Conservation (phyloP, 495 filamentous ascomycete species). For the Pyrenula massariospora region DNA sequence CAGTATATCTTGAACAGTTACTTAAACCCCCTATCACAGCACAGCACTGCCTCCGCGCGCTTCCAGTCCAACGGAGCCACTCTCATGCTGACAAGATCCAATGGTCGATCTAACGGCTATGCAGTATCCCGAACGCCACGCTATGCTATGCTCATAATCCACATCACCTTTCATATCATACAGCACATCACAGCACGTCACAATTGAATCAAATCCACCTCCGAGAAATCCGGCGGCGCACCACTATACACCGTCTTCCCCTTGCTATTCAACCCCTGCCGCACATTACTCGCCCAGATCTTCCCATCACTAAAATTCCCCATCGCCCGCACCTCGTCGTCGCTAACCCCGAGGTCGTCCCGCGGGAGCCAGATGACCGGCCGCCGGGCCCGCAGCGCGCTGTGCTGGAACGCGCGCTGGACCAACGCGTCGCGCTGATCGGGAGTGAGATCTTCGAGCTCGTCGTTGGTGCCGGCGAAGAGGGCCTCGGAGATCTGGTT, state of each 20-base stretch:
- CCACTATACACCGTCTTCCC: slow-evolving; percentile 75
- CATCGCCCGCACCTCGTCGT: slow-evolving; percentile 79
- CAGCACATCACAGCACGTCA: too few relatives aligned
- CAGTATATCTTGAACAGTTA: too few relatives aligned
- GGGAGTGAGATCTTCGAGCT: slow-evolving; percentile 87
- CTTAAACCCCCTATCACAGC: too few relatives aligned
- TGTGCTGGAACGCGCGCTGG: slow-evolving; percentile 81
- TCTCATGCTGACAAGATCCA: too few relatives aligned
- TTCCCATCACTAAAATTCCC: slow-evolving; percentile 56
- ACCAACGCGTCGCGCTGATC: slow-evolving; percentile 83
- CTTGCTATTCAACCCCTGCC: slow-evolving; percentile 74
- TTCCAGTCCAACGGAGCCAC: too few relatives aligned
- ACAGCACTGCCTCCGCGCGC: too few relatives aligned
- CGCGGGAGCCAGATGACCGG: slow-evolving; percentile 92
- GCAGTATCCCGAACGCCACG: too few relatives aligned
- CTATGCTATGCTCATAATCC: too few relatives aligned
- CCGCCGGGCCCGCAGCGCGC: slow-evolving; percentile 70
- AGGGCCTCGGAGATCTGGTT: slow-evolving; percentile 59
- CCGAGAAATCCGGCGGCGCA: slow-evolving; percentile 85
- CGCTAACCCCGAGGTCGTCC: slow-evolving; percentile 80
- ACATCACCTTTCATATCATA: too few relatives aligned
- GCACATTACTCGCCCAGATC: slow-evolving; percentile 92
- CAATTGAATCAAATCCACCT: slow-evolving; percentile 78
- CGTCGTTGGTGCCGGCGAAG: slow-evolving; percentile 77
- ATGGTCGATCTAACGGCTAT: too few relatives aligned